phyloP scores from a whole-genome alignment of 2,329 filamentous ascomycete genomes.

The Dothistroma septosporum region DNA sequence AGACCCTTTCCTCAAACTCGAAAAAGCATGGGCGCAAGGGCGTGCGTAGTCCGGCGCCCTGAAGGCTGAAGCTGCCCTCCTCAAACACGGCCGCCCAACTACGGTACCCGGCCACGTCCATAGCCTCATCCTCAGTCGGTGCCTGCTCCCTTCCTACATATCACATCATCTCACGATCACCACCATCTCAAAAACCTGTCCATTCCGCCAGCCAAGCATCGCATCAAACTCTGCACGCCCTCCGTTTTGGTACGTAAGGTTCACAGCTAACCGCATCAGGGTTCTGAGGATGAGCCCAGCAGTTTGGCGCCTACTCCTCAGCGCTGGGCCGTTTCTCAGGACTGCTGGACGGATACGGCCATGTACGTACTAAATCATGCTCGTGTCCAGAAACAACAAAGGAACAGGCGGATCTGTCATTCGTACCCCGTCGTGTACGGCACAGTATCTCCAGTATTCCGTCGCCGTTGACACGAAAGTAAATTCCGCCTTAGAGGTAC shows the following conservation, averaged over 20 bases:
- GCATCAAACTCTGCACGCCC: not conserved
- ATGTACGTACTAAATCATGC: not conserved
- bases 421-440: not conserved
- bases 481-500: not conserved
- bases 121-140: not conserved
- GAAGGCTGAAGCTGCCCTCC: not conserved
- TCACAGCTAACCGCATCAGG: not conserved
- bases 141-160: not conserved
- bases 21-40: not conserved
- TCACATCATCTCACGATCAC: not conserved
- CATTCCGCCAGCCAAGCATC: not conserved
- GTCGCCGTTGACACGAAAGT: not conserved
- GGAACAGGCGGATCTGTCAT: not conserved
- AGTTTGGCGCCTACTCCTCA: not conserved
- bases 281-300: not conserved
- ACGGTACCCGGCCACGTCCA: not conserved
- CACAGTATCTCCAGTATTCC: not conserved
- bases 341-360: not conserved
- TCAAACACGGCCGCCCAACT: not conserved
- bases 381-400: not conserved
- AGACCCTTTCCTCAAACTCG: not conserved
- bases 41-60: not conserved
- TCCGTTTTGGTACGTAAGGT: not conserved
- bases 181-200: not conserved
- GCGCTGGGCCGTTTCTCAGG: not conserved